Percentiles rank a stretch among this genome's conserved stretches.
Conservation (phyloP, 1,284 basidiomycete species). For the Ceratobasidium sp. region DNA sequence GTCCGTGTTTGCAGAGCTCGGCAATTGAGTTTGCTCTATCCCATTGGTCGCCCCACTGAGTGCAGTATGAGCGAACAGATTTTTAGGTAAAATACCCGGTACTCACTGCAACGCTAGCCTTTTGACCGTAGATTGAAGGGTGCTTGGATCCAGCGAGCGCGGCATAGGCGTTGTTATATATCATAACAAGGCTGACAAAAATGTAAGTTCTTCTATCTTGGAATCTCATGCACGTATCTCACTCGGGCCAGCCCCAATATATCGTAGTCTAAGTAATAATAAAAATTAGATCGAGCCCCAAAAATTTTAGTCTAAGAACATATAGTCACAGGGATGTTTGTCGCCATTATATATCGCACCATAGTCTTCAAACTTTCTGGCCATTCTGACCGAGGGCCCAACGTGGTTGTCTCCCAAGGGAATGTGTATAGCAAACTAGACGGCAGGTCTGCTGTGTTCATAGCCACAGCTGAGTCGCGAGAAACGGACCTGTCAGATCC, state of each 20-base stretch:
- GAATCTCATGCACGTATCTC: not conserved
- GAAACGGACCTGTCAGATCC: not conserved
- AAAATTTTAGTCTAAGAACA: not conserved
- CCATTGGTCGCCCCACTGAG: conserved; percentile 19
- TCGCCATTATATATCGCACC: conserved; percentile 32
- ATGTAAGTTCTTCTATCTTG: not conserved
- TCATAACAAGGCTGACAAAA: conserved; percentile 30
- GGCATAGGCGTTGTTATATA: conserved; percentile 49
- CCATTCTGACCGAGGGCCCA: conserved; percentile 43
- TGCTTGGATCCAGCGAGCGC: conserved; percentile 46
- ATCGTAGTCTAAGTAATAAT: conserved; percentile 19
- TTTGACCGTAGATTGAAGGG: conserved; percentile 44
- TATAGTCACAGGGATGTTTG: conserved; percentile 39
- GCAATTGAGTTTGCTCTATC: conserved; percentile 11
- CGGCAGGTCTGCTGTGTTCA: not conserved
- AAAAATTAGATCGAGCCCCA: not conserved
- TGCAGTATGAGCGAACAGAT: not conserved
- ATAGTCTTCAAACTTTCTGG: conserved; percentile 45
- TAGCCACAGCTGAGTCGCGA: not conserved
- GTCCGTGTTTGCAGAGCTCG: conserved; percentile 7
- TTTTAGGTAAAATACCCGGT: not conserved
- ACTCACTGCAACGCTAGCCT: conserved; percentile 34
- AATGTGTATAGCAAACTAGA: conserved; percentile 30
- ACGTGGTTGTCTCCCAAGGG: conserved; percentile 37
- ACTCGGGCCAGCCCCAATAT: conserved; percentile 38